A percentile compares a stretch with the other conserved stretches of the same genome.
phyloP scores from a whole-genome alignment of 1,139 yeast genomes.

The Fermentozyma sake region DNA sequence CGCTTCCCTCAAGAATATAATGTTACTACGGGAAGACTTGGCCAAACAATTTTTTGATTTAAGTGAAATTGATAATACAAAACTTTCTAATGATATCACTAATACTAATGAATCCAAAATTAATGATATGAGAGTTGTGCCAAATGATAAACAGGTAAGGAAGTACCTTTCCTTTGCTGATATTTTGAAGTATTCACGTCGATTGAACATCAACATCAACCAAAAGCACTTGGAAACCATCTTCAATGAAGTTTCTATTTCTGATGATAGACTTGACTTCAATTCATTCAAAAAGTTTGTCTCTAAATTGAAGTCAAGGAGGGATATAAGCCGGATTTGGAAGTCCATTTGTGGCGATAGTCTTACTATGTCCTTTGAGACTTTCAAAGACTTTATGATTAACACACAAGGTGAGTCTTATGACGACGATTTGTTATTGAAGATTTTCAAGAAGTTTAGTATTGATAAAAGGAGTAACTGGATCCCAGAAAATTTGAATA shows the following conservation, averaged over 20 bases:
- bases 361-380: conserved; percentile 39
- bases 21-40: conserved; percentile 30
- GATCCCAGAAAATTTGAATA: conserved; percentile 48
- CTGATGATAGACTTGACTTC: conserved; percentile 41
- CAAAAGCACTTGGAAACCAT: conserved; percentile 27
- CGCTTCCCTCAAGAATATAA: conserved; percentile 52
- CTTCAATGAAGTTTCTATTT: conserved; percentile 45
- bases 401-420: conserved; percentile 48
- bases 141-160: conserved; percentile 16
- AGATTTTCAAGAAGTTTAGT: conserved; percentile 45
- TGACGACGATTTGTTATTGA: conserved; percentile 21
- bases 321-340: conserved; percentile 31
- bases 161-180: conserved; percentile 60
- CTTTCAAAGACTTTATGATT: conserved; percentile 44
- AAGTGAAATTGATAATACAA: conserved; percentile 22
- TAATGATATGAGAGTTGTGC: conserved; percentile 9
- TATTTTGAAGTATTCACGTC: conserved; percentile 57
- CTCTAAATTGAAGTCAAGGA: conserved; percentile 34
- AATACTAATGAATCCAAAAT: conserved; percentile 16
- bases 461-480: conserved; percentile 24
- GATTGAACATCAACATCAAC: conserved; percentile 62
- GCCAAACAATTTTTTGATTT: conserved; percentile 29
- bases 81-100: conserved; percentile 20
- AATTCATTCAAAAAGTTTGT: conserved; percentile 74
- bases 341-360: conserved; percentile 13